Base-by-base conservation (phyloP, 139 green algal species). In the Coelastrella sp. region DNA sequence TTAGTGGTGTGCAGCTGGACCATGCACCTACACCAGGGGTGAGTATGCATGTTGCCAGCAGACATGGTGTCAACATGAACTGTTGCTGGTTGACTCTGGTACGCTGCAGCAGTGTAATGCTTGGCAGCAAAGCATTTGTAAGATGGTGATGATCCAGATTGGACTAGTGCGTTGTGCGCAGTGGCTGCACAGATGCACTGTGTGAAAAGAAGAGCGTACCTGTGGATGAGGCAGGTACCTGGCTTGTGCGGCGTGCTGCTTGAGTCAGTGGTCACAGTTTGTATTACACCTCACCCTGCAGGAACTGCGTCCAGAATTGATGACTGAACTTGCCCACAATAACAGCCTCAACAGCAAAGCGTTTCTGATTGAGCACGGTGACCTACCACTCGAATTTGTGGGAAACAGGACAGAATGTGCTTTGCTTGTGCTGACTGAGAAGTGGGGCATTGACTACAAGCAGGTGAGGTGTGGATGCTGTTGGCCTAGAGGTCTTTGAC, bases 391-490 rank as follows among this genome's bases (percentile, higher is more conserved):
- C 6, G 85, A 90, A 73, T 98, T 98, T 91, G 95, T 98, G 57
- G 98, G 98, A 92, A 99, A 98, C 92, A 94, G 97, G 74, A 99
- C 98, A 12, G 98, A 99, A 94, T 98, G 96, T 84, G 98, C 98
- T 56, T 92, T 99, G 92, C 95, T 99, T 24, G 88, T 97, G 82
- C 91, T 99, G 93, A 60, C 70, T 27, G 90, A 92, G 20, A 91
- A 91, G 58, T 98, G 97, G 95, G 95, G 94, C 58, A 74, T 92
- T 20, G 88, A 96, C 88, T 99, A 98, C 92, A 86, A 88, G 27
- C 61, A 76, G 82, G 82, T 87, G 27, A 20, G 82, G 4, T 72
- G 63, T 14, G 63, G 63, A 14, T 72, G 63, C 63, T 22, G 63
- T 14, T 72, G 63, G 12, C 35, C 35, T 49, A 49, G 35, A 49